A percentile compares a stretch with the other conserved stretches of the same genome.
Evolutionary conservation across 2,329 filamentous ascomycete genomes (phyloP).

Genomic region (Fusarium liriodendri): DNA sequence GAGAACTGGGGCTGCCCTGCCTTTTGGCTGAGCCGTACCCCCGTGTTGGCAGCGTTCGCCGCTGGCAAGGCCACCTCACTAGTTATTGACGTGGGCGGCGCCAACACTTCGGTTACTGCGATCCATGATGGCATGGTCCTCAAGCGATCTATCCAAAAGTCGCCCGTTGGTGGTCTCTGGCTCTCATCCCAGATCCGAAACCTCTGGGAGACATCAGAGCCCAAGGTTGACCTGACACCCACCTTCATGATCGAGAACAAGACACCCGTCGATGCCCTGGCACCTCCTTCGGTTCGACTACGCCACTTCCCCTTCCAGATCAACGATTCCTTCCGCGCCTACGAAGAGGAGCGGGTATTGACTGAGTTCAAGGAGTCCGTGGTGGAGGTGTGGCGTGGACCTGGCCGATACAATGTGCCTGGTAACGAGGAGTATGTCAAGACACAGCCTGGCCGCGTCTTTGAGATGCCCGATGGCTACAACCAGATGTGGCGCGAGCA

Average conservation of each 20-base stretch:
- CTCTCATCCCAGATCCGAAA: constrained; percentile 88
- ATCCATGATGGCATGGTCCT: constrained; percentile 95
- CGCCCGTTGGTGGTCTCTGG: constrained; percentile 88
- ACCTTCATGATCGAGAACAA: constrained; percentile 92
- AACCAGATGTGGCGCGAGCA: constrained; percentile 95
- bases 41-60: constrained; percentile 90
- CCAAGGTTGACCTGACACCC: constrained; percentile 80
- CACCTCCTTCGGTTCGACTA: constrained; percentile 80
- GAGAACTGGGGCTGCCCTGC: constrained; percentile 96
- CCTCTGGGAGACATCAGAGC: constrained; percentile 77
- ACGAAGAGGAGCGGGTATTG: constrained; percentile 92
- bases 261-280: constrained; percentile 86
- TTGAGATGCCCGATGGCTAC: constrained; percentile 96
- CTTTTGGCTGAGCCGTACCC: constrained; percentile 91
- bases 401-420: constrained; percentile 71
- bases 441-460: constrained; percentile 82
- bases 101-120: constrained; percentile 88
- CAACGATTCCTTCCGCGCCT: constrained; percentile 77
- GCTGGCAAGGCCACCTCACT: constrained; percentile 93
- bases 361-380: constrained; percentile 98
- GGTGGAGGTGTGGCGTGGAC: constrained; percentile 91
- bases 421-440: constrained; percentile 83
- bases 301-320: constrained; percentile 74
- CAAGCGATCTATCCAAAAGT: constrained; percentile 88
- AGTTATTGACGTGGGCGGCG: constrained; percentile 90